Evolutionary conservation across 2,329 filamentous ascomycete genomes (phyloP).

Genomic region (Chrysoporthe cubensis): DNA sequence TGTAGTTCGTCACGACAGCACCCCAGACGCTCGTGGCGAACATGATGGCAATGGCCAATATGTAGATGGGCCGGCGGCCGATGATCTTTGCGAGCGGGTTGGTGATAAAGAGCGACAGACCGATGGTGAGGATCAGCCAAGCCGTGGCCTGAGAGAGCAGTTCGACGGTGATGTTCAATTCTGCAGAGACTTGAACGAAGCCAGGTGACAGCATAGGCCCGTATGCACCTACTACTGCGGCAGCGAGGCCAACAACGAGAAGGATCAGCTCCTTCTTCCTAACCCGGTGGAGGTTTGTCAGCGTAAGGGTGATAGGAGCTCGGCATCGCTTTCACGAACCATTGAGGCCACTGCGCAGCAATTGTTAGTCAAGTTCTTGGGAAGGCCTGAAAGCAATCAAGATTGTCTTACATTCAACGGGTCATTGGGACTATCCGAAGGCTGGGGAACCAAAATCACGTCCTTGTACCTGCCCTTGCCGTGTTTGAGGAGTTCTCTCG

Average conservation of each 20-base stretch:
- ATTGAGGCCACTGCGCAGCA: constrained; percentile 42
- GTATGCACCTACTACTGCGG: constrained; percentile 53
- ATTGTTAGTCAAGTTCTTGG: constrained; percentile 32
- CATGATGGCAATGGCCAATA: constrained; percentile 51
- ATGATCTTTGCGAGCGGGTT: constrained; percentile 56
- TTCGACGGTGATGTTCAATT: constrained; percentile 48
- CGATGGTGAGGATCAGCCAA: constrained; percentile 53
- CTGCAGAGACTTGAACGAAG: constrained; percentile 49
- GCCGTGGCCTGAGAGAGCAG: constrained; percentile 50
- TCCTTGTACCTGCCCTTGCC: constrained; percentile 34
- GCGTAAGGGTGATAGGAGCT: neutral
- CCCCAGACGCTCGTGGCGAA: constrained; percentile 54
- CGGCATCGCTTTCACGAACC: constrained; percentile 31
- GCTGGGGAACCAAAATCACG: constrained; percentile 49
- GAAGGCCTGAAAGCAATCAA: constrained; percentile 32
- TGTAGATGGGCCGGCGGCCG: constrained; percentile 54
- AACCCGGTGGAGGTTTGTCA: neutral
- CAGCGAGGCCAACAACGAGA: constrained; percentile 49
- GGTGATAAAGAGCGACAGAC: constrained; percentile 52
- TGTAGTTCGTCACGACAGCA: constrained; percentile 46
- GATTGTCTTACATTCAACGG: constrained; percentile 43
- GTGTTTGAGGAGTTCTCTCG: constrained; percentile 45
- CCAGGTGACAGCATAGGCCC: constrained; percentile 56
- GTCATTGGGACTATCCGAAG: constrained; percentile 52
- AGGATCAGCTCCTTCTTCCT: constrained; percentile 48